Base-by-base conservation (phyloP, 2,329 filamentous ascomycete species). In the Monosporascus cannonballus region DNA sequence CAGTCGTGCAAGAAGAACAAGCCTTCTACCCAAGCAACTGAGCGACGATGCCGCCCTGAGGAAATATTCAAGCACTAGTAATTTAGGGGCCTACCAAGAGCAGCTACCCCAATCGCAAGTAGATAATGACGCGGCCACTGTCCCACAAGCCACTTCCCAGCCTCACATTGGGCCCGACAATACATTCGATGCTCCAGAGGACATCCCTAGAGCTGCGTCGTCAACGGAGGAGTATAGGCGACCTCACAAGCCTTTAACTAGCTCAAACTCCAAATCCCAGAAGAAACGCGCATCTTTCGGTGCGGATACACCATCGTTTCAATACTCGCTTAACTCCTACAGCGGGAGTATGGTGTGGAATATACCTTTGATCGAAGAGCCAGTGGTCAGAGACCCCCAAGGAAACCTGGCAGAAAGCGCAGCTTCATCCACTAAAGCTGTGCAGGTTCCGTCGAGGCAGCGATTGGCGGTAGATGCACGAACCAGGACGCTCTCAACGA, bases 401-500 rank as follows among this genome's bases (percentile, higher is more conserved):
- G 14, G 22, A 6, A n/a, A 24, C 8, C 20, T 14, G 24, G 11
- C 11, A 25, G 14, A 25, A 27, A 22, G 24, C 3, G 9, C 42
- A n/a, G 11, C 20, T 17, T 11, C 42, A 24, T 7, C 42, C 22
- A 30, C 4, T 17, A 46, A 7, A 46, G n/a, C n/a, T n/a, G 7
- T 17, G 14, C 42, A 24, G 17, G 24, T 30, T 6, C n/a, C 53
- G 11, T 39, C 55, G n/a, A 45, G 24, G 17, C 50, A 34, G 18
- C 25, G 25, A n/a, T 36, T 50, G 25, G 22, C 20, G 14, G 30
- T 44, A 27, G 51, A 54, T 25, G 15, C 50, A 24, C 41, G 24
- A n/a, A 45, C 22, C 41, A 56, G 51, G 46, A 25, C 24, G 17
- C 51, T 54, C 8, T 20, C 48, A 22, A 51, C 37, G 17, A 54